Evolutionary conservation across 495 filamentous ascomycete genomes (phyloP).

Genomic region (Penicillium coffeae): DNA sequence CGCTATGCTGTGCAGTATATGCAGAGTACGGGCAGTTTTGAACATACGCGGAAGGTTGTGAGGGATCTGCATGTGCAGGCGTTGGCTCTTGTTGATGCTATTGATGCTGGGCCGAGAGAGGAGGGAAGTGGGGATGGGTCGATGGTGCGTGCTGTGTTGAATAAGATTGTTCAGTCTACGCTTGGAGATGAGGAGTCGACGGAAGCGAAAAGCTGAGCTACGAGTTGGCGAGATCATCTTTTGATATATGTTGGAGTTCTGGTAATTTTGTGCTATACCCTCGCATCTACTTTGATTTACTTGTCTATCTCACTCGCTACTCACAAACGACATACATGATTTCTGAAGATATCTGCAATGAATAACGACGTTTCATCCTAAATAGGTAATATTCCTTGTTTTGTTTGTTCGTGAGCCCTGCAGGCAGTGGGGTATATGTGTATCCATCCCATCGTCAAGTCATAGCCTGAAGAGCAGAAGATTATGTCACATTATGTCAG

Average conservation of each 20-base stretch:
- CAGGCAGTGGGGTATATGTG: not conserved
- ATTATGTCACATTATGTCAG: not conserved
- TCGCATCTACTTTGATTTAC: conserved; percentile 7
- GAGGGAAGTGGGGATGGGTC: conserved; percentile 32
- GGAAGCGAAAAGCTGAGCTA: not conserved
- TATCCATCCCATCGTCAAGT: not conserved
- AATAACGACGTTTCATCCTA: not conserved
- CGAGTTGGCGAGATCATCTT: not conserved
- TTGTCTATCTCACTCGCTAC: not conserved
- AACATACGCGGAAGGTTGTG: conserved; percentile 73
- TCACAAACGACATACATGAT: not conserved
- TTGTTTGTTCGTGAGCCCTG: no score
- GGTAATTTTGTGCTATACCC: not conserved
- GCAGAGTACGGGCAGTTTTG: conserved; percentile 84
- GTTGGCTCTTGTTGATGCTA: conserved; percentile 58
- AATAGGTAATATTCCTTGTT: not conserved
- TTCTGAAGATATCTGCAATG: not conserved
- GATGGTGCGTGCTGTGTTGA: conserved; percentile 42
- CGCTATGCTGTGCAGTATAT: conserved; percentile 88
- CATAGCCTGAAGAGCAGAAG: not conserved
- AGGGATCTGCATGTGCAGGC: conserved; percentile 63
- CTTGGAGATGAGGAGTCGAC: conserved; percentile 21
- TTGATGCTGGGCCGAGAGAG: conserved; percentile 50
- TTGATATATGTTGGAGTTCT: not conserved
- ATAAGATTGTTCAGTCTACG: conserved; percentile 44